Evolutionary conservation across 1,284 basidiomycete species (phyloP).

Genomic region (Schizophyllum amplum): DNA sequence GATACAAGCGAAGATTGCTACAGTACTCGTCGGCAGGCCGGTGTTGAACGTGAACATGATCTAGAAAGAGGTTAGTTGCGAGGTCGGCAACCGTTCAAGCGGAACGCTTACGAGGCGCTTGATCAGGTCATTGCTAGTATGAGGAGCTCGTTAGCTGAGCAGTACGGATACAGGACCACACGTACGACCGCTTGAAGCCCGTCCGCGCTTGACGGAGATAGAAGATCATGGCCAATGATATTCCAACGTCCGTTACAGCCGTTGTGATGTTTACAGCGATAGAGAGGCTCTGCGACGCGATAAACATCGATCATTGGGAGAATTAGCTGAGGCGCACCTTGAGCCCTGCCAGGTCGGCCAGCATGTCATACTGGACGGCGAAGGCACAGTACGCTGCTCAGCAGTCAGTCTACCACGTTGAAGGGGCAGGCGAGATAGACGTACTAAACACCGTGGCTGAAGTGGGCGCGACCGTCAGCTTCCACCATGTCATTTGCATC

Average conservation of each 20-base stretch:
- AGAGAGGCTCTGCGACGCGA: constrained; percentile 8
- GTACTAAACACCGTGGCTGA: background rate
- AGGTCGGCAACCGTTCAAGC: background rate
- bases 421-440: background rate
- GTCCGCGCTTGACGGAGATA: constrained; percentile 12
- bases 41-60: constrained; percentile 16
- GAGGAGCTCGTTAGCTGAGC: too few species aligned
- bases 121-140: constrained; percentile 10
- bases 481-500: background rate
- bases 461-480: background rate
- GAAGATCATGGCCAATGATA: constrained; percentile 10
- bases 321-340: constrained; percentile 4
- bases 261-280: constrained; percentile 12
- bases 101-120: constrained; percentile 12
- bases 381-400: background rate
- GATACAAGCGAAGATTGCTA: constrained; percentile 11
- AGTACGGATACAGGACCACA: too few species aligned
- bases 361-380: constrained; percentile 1
- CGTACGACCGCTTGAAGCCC: constrained; percentile 5
- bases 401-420: background rate
- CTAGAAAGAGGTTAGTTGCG: constrained; percentile 2
- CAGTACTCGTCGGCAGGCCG: constrained; percentile 13
- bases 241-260: constrained; percentile 12
- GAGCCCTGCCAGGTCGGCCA: constrained; percentile 8
- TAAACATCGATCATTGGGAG: background rate